Percentiles rank a stretch among this genome's conserved stretches.
These are phyloP conservation scores for Sambucus nigra DNA, from an alignment of 129 eudicot genomes.

Conservation along the genomic window DNA sequence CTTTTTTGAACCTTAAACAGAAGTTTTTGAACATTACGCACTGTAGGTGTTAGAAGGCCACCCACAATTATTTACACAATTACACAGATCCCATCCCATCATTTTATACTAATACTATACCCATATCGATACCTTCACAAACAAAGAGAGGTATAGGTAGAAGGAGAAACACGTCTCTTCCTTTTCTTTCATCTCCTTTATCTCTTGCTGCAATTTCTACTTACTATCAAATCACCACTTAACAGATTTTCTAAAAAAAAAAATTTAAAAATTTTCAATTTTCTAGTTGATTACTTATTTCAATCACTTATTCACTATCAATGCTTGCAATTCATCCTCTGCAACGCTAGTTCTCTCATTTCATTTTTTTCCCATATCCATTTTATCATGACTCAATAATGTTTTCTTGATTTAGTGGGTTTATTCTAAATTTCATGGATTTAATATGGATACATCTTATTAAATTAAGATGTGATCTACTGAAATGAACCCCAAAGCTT, in stretches of 20 bases:
- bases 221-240: slow-evolving; percentile 4
- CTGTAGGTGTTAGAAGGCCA: too few relatives aligned
- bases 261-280: neutral
- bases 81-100: too few relatives aligned
- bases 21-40: too few relatives aligned
- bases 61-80: too few relatives aligned
- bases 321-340: too few relatives aligned
- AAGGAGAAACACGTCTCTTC: slow-evolving; percentile 6
- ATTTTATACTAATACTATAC: too few relatives aligned
- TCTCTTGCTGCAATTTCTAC: slow-evolving; percentile 17
- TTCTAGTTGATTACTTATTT: neutral
- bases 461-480: neutral
- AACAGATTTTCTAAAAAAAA: too few relatives aligned
- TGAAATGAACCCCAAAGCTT: neutral
- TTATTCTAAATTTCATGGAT: slow-evolving; percentile 2
- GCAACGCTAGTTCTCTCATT: too few relatives aligned
- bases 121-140: neutral
- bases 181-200: slow-evolving; percentile 19
- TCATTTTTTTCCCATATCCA: neutral
- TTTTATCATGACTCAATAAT: neutral
- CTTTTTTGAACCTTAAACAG: too few relatives aligned
- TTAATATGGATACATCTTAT: neutral
- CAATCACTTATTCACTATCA: neutral
- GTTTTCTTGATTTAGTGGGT: neutral
- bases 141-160: slow-evolving; percentile 8